Base-by-base conservation (phyloP, 768 basidiomycete species). In the Russula griseocarnosa region DNA sequence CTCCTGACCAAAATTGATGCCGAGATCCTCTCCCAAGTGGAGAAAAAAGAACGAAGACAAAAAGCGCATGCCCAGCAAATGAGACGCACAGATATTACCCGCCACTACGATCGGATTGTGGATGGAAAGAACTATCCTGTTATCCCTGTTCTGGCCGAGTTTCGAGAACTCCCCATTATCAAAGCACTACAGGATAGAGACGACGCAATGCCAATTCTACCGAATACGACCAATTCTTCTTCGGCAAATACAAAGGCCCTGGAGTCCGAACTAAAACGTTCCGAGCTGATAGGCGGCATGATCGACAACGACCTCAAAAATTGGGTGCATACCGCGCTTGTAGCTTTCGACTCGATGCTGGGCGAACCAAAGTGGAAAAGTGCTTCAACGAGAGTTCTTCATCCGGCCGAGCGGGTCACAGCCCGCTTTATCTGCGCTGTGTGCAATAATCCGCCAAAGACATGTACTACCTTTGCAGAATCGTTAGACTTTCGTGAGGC, bases 401-500 rank as follows among this genome's bases (percentile, higher is more conserved):
- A 83, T 69, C 86, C 86, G 0, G 79, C 81, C 20, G 79, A 86
- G 54, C 77, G 86, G 49, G 61, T 85, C 16, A 83, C 82, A 5
- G 84, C 86, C 0, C 74, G 83, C 26, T 90, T 87, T 73, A 71
- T 74, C 30, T 91, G 88, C 70, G 78, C 72, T 60, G 67, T 69
- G 44, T 91, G 89, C 69, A 67, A 76, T 14, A 74, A 71, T 10
- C 72, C 79, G 1, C 72, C 70, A 5, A 68, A 61, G 38, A 70
- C 69, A 44, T 76, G 79, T 66, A 72, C 69, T 36, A 73, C 72
- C 13, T 36, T 14, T 26, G 78, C 81, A 46, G 75, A 67, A 32
- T 82, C 83, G 68, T 73, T 90, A 56, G 81, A 84, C 69, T 86
- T 86, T 62, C 74, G 72, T 11, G 82, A 78, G 3, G 86, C 80